phyloP scores from a whole-genome alignment of 208 protist genomes.

The Herpetomonas samuelpessoai region DNA sequence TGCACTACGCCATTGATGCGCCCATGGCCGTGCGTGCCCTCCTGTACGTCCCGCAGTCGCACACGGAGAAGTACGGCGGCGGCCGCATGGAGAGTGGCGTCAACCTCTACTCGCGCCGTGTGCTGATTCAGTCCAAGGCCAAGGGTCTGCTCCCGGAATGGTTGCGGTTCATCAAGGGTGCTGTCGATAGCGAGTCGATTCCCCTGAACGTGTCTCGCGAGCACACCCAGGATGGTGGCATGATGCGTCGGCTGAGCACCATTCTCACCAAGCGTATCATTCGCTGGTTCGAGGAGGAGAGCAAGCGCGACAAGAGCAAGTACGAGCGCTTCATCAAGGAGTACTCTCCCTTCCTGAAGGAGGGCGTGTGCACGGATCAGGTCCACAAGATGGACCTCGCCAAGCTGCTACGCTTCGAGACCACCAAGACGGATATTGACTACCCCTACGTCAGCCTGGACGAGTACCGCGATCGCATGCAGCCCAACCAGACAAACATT shows the following conservation, averaged over 20 bases:
- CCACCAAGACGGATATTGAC: constrained; percentile 69
- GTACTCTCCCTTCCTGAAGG: constrained; percentile 95
- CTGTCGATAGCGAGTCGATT: constrained; percentile 98
- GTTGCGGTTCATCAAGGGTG: constrained; percentile 96
- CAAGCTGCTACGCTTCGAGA: constrained; percentile 94
- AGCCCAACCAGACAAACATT: constrained; percentile 93
- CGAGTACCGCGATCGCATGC: constrained; percentile 96
- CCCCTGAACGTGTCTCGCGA: constrained; percentile 98
- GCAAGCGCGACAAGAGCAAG: constrained; percentile 86
- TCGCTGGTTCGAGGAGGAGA: constrained; percentile 89
- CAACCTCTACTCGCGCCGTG: constrained; percentile 93
- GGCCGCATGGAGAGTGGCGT: constrained; percentile 94
- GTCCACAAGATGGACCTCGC: constrained; percentile 93
- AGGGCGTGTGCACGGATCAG: constrained; percentile 95
- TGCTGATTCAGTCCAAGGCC: constrained; percentile 96
- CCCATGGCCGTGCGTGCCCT: constrained; percentile 94
- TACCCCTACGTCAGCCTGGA: constrained; percentile 90
- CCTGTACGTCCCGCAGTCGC: constrained; percentile 95
- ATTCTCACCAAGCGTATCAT: constrained; percentile 93
- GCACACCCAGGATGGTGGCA: constrained; percentile 95
- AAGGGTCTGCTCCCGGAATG: constrained; percentile 97
- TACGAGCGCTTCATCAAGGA: constrained; percentile 94
- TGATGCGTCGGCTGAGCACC: constrained; percentile 92
- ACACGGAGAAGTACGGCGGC: constrained; percentile 97
- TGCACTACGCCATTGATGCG: constrained; percentile 96